Percentiles rank a stretch among this genome's conserved stretches.
Evolutionary conservation across 2,329 filamentous ascomycete species (phyloP).

Genomic region (Pseudocercospora vitis): DNA sequence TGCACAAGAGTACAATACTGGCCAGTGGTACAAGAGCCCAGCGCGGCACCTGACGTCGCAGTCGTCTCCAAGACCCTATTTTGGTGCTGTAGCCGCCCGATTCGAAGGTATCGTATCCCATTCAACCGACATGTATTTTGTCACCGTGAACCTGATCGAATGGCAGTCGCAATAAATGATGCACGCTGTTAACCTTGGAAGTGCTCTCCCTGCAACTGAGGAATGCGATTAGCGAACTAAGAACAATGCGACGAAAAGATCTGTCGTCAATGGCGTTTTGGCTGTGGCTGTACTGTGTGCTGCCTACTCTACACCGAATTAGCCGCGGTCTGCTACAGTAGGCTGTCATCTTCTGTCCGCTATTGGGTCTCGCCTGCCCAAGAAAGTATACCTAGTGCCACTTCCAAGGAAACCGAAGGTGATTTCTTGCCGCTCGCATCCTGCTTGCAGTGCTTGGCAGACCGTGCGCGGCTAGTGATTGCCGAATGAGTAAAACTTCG

Average conservation of each 20-base stretch:
- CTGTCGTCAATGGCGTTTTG: constrained; percentile 3
- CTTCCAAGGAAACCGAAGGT: not conserved
- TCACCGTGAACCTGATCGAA: not conserved
- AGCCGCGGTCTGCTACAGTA: not conserved
- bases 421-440: not conserved
- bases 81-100: not conserved
- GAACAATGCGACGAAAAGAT: not conserved
- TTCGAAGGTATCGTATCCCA: constrained; percentile 8
- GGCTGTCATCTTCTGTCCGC: not conserved
- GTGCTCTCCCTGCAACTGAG: not conserved
- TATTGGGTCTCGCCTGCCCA: not conserved
- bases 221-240: not conserved
- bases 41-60: constrained; percentile 9
- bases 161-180: not conserved
- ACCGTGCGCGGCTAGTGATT: not conserved
- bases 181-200: not conserved
- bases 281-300: not conserved
- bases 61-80: constrained; percentile 10
- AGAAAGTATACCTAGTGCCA: not conserved
- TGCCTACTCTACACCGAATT: not conserved
- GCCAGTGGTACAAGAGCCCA: constrained; percentile 5
- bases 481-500: constrained; percentile 1
- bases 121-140: no score
- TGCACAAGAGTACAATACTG: constrained; percentile 8
- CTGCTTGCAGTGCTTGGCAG: not conserved